Percentiles rank a stretch among this genome's conserved stretches.
phyloP scores from a whole-genome alignment of 1,139 yeast genomes.

The Hemisphaericaspora xylofermentans region DNA sequence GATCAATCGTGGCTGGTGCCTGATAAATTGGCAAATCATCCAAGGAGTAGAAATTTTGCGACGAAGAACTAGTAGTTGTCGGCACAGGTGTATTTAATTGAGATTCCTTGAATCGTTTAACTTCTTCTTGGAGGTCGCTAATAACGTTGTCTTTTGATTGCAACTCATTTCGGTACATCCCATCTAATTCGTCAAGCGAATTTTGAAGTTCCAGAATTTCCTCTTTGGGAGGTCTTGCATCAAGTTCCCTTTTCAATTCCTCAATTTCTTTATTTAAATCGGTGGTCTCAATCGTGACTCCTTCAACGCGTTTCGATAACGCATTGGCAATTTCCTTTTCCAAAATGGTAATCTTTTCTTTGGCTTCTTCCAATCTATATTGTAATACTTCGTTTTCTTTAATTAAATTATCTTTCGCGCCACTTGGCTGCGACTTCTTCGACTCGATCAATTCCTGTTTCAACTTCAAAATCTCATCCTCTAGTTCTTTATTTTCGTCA shows the following conservation, averaged over 20 bases:
- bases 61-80: background rate
- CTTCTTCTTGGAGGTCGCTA: slow-evolving; percentile 21
- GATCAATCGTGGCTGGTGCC: slow-evolving; percentile 55
- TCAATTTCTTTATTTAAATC: slow-evolving; percentile 16
- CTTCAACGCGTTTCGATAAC: slow-evolving; percentile 9
- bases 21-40: slow-evolving; percentile 49
- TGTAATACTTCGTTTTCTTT: slow-evolving; percentile 5
- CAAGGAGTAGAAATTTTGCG: background rate
- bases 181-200: slow-evolving; percentile 31
- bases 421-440: slow-evolving; percentile 15
- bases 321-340: slow-evolving; percentile 8
- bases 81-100: background rate
- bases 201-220: slow-evolving; percentile 32
- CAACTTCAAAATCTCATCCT: slow-evolving; percentile 13
- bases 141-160: slow-evolving; percentile 30
- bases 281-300: slow-evolving; percentile 16
- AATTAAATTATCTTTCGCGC: slow-evolving; percentile 7
- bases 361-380: slow-evolving; percentile 21
- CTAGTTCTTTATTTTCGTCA: slow-evolving; percentile 9
- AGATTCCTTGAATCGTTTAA: slow-evolving; percentile 5
- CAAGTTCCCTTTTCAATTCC: slow-evolving; percentile 22
- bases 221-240: slow-evolving; percentile 32
- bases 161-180: slow-evolving; percentile 32
- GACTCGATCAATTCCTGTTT: slow-evolving; percentile 17
- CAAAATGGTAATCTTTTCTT: slow-evolving; percentile 21